Evolutionary conservation across 225 moss, liverwort and hornwort genomes (phyloP).

Genomic region (Thuidium tamariscinum): DNA sequence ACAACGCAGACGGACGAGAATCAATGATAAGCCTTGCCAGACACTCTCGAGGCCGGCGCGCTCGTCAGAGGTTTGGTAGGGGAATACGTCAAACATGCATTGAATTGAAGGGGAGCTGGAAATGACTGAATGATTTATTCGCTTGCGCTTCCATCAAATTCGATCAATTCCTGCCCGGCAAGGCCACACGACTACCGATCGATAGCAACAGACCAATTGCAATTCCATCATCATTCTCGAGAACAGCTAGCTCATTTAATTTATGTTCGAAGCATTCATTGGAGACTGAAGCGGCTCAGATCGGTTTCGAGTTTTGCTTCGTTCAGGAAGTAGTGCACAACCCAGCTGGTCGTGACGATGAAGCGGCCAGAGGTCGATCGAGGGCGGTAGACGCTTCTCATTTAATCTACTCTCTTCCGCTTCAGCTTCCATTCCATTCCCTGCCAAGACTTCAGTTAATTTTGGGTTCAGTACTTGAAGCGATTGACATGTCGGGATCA

Average conservation of each 20-base stretch:
- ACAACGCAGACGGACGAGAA: neutral
- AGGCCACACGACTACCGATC: neutral
- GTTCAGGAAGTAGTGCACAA: neutral
- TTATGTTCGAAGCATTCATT: neutral
- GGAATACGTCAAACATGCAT: neutral
- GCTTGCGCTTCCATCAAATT: neutral
- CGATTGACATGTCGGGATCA: neutral
- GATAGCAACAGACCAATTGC: neutral
- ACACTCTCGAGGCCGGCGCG: neutral
- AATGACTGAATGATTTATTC: neutral
- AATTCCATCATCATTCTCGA: neutral
- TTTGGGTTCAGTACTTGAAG: neutral
- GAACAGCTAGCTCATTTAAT: neutral
- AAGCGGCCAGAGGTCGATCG: neutral
- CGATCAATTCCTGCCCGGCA: neutral
- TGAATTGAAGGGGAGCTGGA: neutral
- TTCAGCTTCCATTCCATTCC: no score
- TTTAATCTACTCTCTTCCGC: neutral
- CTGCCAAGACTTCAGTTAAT: neutral
- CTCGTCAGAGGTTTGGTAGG: slow-evolving; percentile 8
- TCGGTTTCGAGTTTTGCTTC: neutral
- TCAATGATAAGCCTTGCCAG: slow-evolving; percentile 11
- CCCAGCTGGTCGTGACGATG: neutral
- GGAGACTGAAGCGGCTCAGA: neutral
- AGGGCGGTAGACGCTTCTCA: neutral